Evolutionary conservation across 768 basidiomycete genomes (phyloP).

Genomic region (Mycena amicta): DNA sequence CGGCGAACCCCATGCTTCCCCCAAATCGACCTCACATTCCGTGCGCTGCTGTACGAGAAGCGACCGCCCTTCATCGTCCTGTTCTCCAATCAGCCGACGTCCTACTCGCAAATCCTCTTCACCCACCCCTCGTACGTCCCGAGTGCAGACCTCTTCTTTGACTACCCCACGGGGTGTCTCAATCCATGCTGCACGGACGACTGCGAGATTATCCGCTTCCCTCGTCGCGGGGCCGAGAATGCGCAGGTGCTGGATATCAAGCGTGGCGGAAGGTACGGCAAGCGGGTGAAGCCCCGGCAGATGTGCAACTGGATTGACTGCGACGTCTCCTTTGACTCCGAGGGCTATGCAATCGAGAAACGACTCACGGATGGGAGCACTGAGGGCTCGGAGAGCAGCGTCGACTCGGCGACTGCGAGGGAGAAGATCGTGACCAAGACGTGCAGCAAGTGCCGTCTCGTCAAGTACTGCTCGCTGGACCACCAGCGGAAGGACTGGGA

Average conservation of each 20-base stretch:
- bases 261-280: constrained; percentile 52
- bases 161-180: constrained; percentile 79
- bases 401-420: too few relatives aligned
- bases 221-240: constrained; percentile 60
- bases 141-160: constrained; percentile 70
- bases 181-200: constrained; percentile 81
- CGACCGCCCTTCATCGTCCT: constrained; percentile 75
- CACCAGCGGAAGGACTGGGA: constrained; percentile 81
- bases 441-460: constrained; percentile 78
- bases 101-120: constrained; percentile 82
- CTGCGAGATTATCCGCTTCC: constrained; percentile 83
- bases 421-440: constrained; percentile 53
- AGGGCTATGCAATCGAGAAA: constrained; percentile 24
- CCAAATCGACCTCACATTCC: constrained; percentile 77
- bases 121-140: constrained; percentile 73
- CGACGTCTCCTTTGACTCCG: constrained; percentile 58
- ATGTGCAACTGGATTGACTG: constrained; percentile 90
- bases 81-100: constrained; percentile 79
- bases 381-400: constrained; percentile 47
- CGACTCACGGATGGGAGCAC: constrained; percentile 36
- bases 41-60: constrained; percentile 76
- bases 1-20: constrained; percentile 80
- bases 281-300: constrained; percentile 53
- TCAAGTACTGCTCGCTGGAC: constrained; percentile 75
- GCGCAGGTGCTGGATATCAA: constrained; percentile 67